Conservation (phyloP, 140 eudicot species). For the Bidens hawaiensis region DNA sequence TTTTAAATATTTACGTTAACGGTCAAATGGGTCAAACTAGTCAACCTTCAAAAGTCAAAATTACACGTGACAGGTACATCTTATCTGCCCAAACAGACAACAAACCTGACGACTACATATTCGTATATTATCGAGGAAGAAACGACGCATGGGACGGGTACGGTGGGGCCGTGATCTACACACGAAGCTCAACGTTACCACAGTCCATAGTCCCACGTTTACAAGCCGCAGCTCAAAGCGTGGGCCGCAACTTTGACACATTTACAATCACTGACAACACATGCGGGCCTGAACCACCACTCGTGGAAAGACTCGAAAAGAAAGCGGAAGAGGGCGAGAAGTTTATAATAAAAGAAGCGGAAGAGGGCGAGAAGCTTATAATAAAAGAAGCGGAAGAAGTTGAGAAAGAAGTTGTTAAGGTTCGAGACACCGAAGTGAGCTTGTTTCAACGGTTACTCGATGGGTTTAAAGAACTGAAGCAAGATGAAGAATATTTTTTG, state of each 20-base stretch:
- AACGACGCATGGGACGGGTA: conserved; percentile 99
- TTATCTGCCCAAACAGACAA: conserved; percentile 72
- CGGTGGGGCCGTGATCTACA: conserved; percentile 86
- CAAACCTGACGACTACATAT: conserved; percentile 77
- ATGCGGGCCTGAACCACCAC: conserved; percentile 92
- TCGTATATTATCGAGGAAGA: conserved; percentile 83
- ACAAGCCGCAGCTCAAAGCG: conserved; percentile 58
- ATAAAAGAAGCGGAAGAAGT: conserved; percentile 65
- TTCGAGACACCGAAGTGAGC: conserved; percentile 47
- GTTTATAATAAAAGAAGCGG: conserved; percentile 62
- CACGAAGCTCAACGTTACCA: conserved; percentile 74
- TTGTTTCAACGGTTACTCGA: conserved; percentile 64
- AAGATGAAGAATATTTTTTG: conserved; percentile 69
- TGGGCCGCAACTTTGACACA: conserved; percentile 68
- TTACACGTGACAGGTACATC: conserved; percentile 56
- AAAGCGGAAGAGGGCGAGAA: conserved; percentile 82
- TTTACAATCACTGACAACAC: conserved; percentile 68
- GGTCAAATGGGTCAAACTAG: no score
- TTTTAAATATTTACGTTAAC: no score
- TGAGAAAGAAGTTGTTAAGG: conserved; percentile 63
- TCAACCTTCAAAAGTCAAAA: not conserved
- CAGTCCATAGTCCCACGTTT: conserved; percentile 65
- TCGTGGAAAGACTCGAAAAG: conserved; percentile 79
- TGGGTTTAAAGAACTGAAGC: conserved; percentile 61
- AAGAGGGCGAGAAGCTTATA: conserved; percentile 55